A percentile compares a stretch with the other conserved stretches of the same genome.
These are phyloP conservation scores for Torulaspora quercuum DNA, from an alignment of 805 yeast genomes.

Conservation along the genomic window DNA sequence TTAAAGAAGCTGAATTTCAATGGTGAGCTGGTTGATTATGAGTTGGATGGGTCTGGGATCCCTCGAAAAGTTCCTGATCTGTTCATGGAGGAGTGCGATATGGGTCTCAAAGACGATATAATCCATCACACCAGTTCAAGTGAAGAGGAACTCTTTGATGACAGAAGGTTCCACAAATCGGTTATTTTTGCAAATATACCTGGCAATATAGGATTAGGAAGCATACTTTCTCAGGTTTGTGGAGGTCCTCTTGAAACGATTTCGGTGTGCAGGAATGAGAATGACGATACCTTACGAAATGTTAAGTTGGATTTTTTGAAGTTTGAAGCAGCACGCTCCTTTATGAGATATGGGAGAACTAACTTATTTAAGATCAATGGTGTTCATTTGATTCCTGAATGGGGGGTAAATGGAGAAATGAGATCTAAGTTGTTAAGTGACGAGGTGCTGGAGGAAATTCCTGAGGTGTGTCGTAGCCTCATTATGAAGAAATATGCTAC, in stretches of 20 bases:
- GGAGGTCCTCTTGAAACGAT: constrained; percentile 67
- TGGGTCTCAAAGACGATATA: constrained; percentile 1
- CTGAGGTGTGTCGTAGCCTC: constrained; percentile 55
- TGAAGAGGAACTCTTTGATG: constrained; percentile 10
- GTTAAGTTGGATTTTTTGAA: constrained; percentile 51
- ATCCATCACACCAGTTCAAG: constrained; percentile 7
- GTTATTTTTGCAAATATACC: constrained; percentile 43
- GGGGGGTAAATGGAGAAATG: constrained; percentile 37
- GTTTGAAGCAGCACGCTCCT: constrained; percentile 52
- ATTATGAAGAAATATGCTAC: constrained; percentile 42
- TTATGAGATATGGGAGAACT: constrained; percentile 49
- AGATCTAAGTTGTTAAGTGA: constrained; percentile 6
- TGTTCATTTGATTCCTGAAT: constrained; percentile 42
- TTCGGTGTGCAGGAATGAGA: constrained; percentile 24
- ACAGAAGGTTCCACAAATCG: constrained; percentile 6
- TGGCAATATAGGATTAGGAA: constrained; percentile 43
- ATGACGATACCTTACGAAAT: constrained; percentile 24
- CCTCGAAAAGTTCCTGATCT: constrained; percentile 17
- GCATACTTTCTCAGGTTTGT: constrained; percentile 51
- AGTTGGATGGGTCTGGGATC: constrained; percentile 14
- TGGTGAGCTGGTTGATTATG: constrained; percentile 14
- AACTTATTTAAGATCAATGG: constrained; percentile 63
- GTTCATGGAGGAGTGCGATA: constrained; percentile 8
- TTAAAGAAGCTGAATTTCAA: constrained; percentile 6
- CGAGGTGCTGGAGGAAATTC: constrained; percentile 14